These are phyloP conservation scores for Globisporangium mamillatum DNA, from an alignment of 352 stramenopile genomes.

Conservation along the genomic window DNA sequence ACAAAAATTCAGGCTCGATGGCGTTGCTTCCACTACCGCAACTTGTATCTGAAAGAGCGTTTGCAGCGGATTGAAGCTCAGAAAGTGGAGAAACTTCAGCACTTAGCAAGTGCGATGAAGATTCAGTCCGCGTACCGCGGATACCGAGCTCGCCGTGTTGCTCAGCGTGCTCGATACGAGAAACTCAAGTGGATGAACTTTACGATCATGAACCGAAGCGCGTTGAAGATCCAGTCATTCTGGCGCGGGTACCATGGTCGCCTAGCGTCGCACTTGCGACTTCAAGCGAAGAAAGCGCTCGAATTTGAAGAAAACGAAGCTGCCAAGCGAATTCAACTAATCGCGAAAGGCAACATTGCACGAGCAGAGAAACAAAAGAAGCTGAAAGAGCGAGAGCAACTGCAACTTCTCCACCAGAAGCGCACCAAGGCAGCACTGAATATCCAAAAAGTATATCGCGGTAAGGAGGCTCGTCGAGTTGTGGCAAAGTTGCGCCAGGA, in stretches of 20 bases:
- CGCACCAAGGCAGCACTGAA: slow-evolving; percentile 37
- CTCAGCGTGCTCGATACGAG: slow-evolving; percentile 53
- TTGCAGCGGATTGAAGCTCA: slow-evolving; percentile 28
- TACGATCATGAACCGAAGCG: slow-evolving; percentile 53
- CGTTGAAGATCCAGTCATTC: slow-evolving; percentile 68
- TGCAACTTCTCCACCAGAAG: slow-evolving; percentile 28
- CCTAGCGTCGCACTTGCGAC: slow-evolving; percentile 48
- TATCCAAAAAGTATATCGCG: slow-evolving; percentile 69
- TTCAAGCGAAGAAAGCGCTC: slow-evolving; percentile 48
- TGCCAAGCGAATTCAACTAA: slow-evolving; percentile 56
- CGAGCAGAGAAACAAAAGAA: slow-evolving; percentile 28
- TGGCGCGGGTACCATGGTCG: slow-evolving; percentile 78
- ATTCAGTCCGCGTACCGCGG: slow-evolving; percentile 69
- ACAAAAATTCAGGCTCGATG: slow-evolving; percentile 52
- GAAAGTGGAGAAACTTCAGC: slow-evolving; percentile 33
- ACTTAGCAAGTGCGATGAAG: slow-evolving; percentile 42
- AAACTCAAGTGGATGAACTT: slow-evolving; percentile 71
- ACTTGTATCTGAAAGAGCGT: slow-evolving; percentile 32
- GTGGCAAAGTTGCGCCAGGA: slow-evolving; percentile 31
- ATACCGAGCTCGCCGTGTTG: slow-evolving; percentile 45
- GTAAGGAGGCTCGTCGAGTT: slow-evolving; percentile 42
- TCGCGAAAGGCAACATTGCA: slow-evolving; percentile 54
- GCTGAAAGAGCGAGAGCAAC: slow-evolving; percentile 23
- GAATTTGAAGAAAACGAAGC: slow-evolving; percentile 54
- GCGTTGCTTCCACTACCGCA: slow-evolving; percentile 29